These are phyloP conservation scores for Lathyrus oleraceus DNA, from an alignment of 306 rosid genomes.

Conservation along the genomic window DNA sequence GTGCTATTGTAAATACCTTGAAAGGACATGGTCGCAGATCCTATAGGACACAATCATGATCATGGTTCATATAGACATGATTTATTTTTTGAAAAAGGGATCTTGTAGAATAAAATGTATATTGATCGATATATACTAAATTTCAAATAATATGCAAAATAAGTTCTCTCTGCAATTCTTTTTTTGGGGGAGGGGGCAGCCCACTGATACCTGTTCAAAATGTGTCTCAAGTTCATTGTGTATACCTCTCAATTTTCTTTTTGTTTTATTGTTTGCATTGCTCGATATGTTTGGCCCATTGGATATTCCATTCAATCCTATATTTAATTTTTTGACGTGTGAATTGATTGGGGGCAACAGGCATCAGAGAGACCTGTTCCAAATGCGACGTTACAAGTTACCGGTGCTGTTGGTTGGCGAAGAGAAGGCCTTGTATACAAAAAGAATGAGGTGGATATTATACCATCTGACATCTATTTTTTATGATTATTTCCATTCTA, in stretches of 20 bases:
- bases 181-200: not conserved
- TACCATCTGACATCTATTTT: slow-evolving; percentile 10
- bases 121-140: not conserved
- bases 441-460: slow-evolving; percentile 70
- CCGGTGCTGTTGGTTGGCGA: slow-evolving; percentile 96
- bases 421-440: slow-evolving; percentile 91
- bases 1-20: slow-evolving; percentile 13
- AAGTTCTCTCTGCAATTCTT: not conserved
- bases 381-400: slow-evolving; percentile 93
- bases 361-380: slow-evolving; percentile 81
- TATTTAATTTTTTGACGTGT: slow-evolving; percentile 17
- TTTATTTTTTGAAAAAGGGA: not conserved
- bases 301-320: slow-evolving; percentile 8
- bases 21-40: slow-evolving; percentile 3
- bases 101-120: slow-evolving; percentile 14
- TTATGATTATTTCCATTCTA: slow-evolving; percentile 10
- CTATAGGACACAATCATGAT: slow-evolving; percentile 6
- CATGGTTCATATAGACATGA: not conserved
- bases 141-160: not conserved
- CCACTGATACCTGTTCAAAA: slow-evolving; percentile 9
- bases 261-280: not conserved
- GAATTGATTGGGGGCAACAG: slow-evolving; percentile 39
- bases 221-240: slow-evolving; percentile 9
- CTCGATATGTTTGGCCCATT: not conserved
- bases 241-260: not conserved